Conservation (phyloP, 495 filamentous ascomycete genomes). For the Lophium mytilinum region DNA sequence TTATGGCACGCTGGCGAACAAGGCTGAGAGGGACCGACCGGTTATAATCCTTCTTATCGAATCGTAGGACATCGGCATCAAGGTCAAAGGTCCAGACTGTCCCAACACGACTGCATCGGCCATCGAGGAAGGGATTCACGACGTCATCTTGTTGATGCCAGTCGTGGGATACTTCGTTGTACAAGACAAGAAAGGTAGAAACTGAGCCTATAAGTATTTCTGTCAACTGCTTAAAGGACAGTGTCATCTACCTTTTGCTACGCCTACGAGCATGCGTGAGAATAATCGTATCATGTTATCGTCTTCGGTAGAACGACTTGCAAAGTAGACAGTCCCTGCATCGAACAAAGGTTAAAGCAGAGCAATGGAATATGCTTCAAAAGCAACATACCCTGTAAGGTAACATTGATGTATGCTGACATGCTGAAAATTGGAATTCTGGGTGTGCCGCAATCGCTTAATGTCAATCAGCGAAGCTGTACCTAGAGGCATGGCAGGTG, state of each 20-base stretch:
- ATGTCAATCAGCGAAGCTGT: too few species aligned
- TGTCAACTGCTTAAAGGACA: background rate
- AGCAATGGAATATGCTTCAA: background rate
- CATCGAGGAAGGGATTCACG: slow-evolving; percentile 11
- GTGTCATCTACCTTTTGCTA: slow-evolving; percentile 11
- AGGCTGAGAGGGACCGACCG: slow-evolving; percentile 12
- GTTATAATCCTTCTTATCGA: slow-evolving; percentile 8
- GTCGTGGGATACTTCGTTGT: background rate
- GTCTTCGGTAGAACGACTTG: slow-evolving; percentile 11
- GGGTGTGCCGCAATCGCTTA: too few species aligned
- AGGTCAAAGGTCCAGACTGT: slow-evolving; percentile 15
- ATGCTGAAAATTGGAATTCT: slow-evolving; percentile 1
- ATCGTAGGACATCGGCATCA: slow-evolving; percentile 15
- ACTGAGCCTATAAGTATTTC: slow-evolving; percentile 9
- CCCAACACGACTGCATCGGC: slow-evolving; percentile 3
- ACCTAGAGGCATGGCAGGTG: too few species aligned
- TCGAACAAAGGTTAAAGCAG: background rate
- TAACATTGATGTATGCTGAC: slow-evolving; percentile 13
- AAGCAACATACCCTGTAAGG: slow-evolving; percentile 8
- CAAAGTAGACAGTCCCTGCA: slow-evolving; percentile 17
- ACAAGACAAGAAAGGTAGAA: slow-evolving; percentile 16
- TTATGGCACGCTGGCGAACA: slow-evolving; percentile 13
- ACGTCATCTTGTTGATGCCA: slow-evolving; percentile 16
- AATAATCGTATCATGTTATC: slow-evolving; percentile 5
- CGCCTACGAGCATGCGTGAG: slow-evolving; percentile 11